Base-by-base conservation (phyloP, 2,329 filamentous ascomycete species). In the Monosporascus sp. region DNA sequence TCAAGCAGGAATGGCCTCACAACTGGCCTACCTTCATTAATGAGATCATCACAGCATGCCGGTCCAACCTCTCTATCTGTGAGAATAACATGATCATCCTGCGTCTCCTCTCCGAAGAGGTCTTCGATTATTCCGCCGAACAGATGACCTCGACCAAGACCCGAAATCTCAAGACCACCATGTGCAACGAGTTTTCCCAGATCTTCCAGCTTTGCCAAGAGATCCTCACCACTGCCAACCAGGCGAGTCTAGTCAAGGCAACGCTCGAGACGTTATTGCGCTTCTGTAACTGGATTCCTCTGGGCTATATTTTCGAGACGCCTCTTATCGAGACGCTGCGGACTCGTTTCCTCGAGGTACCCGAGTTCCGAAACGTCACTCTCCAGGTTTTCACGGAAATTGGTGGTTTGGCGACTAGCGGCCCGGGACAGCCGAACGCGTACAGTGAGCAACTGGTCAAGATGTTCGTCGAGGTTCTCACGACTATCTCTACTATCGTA, bases 21-120 rank as follows among this genome's bases (percentile, higher is more conserved):
- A 96, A 99, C 79, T 99, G 95, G 94, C 94, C 95, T 11, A 96
- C 91, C 20, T 99, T 99, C 74, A 97, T 99, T 81, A 97, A 97
- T 78, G 94, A 99, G 78, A 99, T 99, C 73, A 91, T 99, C 65
- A 88, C 91, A 22, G 93, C 94, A 52, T 97, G 92, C 74, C 92
- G 96, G 70, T 93, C 90, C 62, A 97, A 89, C 73, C 79, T 99
- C 51, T 94, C 93, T 38, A 95, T 99, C 65, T 99, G 95, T 82
- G 94, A 99, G 77, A 99, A 99, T 78, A 99, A 99, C 79, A 99
- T 99, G 94, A 91, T 90, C 60, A 97, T 99, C 64, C 82, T 99
- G 63, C 87, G 94, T 55, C 78, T 99, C 64, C 82, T 99, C 46
- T 99, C 94, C 7, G 94, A 99, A 72, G 94, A 99, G 72, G 93